phyloP scores from a whole-genome alignment of 1,284 basidiomycete species.

The Rhizopogon parksii region DNA sequence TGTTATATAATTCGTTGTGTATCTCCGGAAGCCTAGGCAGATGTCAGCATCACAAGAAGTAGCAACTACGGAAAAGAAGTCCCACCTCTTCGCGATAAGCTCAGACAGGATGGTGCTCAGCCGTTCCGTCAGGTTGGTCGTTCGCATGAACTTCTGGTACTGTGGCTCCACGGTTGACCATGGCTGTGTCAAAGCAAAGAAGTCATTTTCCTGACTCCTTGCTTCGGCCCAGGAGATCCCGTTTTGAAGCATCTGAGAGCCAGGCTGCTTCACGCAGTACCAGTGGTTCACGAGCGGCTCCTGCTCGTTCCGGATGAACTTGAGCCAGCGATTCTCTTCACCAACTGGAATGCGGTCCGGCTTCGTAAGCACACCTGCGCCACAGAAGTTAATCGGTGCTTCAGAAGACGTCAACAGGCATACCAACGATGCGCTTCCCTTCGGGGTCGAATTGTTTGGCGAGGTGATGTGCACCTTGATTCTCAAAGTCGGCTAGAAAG shows the following conservation, averaged over 20 bases:
- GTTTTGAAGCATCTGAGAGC: constrained; percentile 43
- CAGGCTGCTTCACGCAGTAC: constrained; percentile 71
- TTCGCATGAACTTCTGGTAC: constrained; percentile 48
- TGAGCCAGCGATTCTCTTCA: constrained; percentile 55
- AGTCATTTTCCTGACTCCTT: constrained; percentile 55
- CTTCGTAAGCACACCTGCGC: constrained; percentile 72
- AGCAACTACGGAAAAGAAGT: background rate
- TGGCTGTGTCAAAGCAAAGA: constrained; percentile 50
- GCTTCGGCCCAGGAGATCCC: constrained; percentile 58
- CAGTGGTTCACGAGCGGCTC: constrained; percentile 57
- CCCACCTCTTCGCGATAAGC: constrained; percentile 50
- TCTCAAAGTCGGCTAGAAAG: constrained; percentile 63
- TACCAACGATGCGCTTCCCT: constrained; percentile 65
- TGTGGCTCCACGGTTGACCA: constrained; percentile 49
- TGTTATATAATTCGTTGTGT: constrained; percentile 40
- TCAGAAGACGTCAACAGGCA: constrained; percentile 13
- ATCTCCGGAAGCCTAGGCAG: constrained; percentile 53
- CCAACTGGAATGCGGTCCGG: constrained; percentile 64
- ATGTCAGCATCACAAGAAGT: background rate
- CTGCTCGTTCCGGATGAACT: constrained; percentile 49
- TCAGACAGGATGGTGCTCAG: constrained; percentile 51
- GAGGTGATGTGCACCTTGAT: constrained; percentile 58
- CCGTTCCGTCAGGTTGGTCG: constrained; percentile 45
- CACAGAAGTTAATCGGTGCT: background rate
- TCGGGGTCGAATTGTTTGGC: constrained; percentile 51